Percentiles rank a stretch among this genome's conserved stretches.
Conservation (phyloP, 768 basidiomycete genomes). For the Rhizopogon vulgaris region DNA sequence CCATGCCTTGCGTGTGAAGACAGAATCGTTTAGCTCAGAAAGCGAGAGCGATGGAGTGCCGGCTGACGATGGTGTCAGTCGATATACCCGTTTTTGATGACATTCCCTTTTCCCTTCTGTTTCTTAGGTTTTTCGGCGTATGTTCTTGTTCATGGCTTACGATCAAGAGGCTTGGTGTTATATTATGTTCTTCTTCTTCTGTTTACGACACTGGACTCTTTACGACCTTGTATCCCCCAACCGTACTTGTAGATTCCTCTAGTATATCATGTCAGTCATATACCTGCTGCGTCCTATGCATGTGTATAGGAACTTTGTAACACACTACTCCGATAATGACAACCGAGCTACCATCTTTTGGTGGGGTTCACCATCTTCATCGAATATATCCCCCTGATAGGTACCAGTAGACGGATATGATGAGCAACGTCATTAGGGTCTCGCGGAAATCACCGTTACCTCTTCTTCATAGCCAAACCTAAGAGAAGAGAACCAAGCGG, state of each 20-base stretch:
- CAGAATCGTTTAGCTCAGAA: slow-evolving; percentile 59
- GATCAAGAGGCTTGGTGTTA: slow-evolving; percentile 31
- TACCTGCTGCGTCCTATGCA: slow-evolving; percentile 14
- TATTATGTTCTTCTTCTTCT: slow-evolving; percentile 12
- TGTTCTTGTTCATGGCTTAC: slow-evolving; percentile 26
- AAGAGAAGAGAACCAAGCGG: slow-evolving; percentile 11
- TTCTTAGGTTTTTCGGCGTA: slow-evolving; percentile 10
- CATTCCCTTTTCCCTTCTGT: slow-evolving; percentile 6
- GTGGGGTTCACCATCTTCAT: slow-evolving; percentile 82
- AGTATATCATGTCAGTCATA: slow-evolving; percentile 30
- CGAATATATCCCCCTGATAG: slow-evolving; percentile 63
- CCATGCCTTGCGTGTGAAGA: slow-evolving; percentile 39
- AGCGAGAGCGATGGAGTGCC: slow-evolving; percentile 63
- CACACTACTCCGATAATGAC: slow-evolving; percentile 30
- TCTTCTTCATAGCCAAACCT: slow-evolving; percentile 67
- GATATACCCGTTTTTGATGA: slow-evolving; percentile 30
- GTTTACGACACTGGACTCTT: slow-evolving; percentile 24
- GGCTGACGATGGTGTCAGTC: slow-evolving; percentile 41
- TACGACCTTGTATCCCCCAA: slow-evolving; percentile 17
- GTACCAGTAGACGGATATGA: slow-evolving; percentile 12
- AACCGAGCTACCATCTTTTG: slow-evolving; percentile 70
- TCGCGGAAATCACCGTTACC: slow-evolving; percentile 34
- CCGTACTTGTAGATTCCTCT: slow-evolving; percentile 36
- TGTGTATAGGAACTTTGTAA: slow-evolving; percentile 17
- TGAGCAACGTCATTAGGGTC: slow-evolving; percentile 7